phyloP scores from a whole-genome alignment of 768 basidiomycete genomes.

The Suillus subalutaceus region DNA sequence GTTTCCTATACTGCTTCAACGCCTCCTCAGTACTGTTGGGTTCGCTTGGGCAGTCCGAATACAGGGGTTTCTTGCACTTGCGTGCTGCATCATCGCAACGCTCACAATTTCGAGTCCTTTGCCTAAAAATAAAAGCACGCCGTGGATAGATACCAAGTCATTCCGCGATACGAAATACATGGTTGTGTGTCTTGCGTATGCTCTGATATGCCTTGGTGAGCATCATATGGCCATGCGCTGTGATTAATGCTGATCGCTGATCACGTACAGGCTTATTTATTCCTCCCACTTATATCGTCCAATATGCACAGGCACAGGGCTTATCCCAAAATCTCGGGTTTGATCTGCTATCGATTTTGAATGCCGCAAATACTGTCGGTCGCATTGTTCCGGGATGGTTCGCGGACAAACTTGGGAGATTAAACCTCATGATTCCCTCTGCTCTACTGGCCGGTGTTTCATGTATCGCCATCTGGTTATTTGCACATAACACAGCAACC shows the following conservation, averaged over 20 bases:
- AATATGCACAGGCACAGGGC: conserved; percentile 2
- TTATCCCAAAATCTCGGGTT: conserved; percentile 3
- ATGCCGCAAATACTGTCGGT: conserved; percentile 1
- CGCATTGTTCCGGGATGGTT: conserved; percentile 7
- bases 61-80: conserved; percentile 6
- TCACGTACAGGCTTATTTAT: conserved; percentile 1
- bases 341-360: conserved; percentile 8
- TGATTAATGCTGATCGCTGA: not conserved
- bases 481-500: not conserved
- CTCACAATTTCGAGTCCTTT: conserved; percentile 7
- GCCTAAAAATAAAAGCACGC: not conserved
- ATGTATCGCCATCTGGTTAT: conserved; percentile 3
- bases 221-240: not conserved
- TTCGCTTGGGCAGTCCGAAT: conserved; percentile 30
- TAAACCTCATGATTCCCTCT: conserved; percentile 5
- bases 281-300: conserved; percentile 9
- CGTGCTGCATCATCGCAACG: conserved; percentile 4
- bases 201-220: conserved; percentile 8
- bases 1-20: conserved; percentile 8
- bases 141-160: conserved; percentile 8
- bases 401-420: conserved; percentile 6
- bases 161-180: conserved; percentile 3
- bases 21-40: conserved; percentile 21
- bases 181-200: not conserved
- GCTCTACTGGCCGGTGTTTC: not conserved